Evolutionary conservation across 257 asterid species (phyloP).

Genomic region (Craterostigma plantagineum): DNA sequence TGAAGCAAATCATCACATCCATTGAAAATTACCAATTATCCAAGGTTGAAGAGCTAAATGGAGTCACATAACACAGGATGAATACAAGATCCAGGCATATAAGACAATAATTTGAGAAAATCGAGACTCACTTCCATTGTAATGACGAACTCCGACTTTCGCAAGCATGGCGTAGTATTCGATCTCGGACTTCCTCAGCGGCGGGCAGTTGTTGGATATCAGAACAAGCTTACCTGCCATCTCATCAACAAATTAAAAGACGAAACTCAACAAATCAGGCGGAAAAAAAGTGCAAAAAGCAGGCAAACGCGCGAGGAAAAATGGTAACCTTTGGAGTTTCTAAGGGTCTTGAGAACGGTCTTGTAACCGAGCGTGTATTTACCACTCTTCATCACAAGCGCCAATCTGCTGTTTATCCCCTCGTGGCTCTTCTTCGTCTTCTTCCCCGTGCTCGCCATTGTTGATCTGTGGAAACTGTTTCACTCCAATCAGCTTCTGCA

Average conservation of each 20-base stretch:
- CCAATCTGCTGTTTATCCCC: conserved; percentile 36
- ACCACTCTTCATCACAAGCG: conserved; percentile 41
- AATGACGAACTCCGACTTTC: conserved; percentile 73
- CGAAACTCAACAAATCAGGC: too few relatives aligned
- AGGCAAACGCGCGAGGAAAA: too few relatives aligned
- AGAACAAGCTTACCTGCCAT: conserved; percentile 49
- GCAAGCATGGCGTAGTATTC: conserved; percentile 87
- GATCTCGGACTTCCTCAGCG: conserved; percentile 73
- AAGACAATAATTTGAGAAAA: too few relatives aligned
- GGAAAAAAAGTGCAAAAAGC: too few relatives aligned
- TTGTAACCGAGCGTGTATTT: conserved; percentile 25
- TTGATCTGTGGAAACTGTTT: not conserved
- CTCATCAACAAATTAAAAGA: too few relatives aligned
- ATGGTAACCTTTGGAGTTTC: conserved; percentile 17
- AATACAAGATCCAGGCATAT: too few relatives aligned
- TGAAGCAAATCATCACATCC: too few relatives aligned
- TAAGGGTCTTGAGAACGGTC: conserved; percentile 19
- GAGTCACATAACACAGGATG: too few relatives aligned
- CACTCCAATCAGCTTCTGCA: not conserved
- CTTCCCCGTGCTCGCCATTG: too few relatives aligned
- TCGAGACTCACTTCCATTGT: conserved; percentile 49
- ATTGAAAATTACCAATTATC: too few relatives aligned
- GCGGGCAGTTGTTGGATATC: conserved; percentile 78
- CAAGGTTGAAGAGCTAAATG: too few relatives aligned
- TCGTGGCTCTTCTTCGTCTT: conserved; percentile 33